phyloP scores from a whole-genome alignment of 2,329 filamentous ascomycete genomes.

The Cladosporium sp. region DNA sequence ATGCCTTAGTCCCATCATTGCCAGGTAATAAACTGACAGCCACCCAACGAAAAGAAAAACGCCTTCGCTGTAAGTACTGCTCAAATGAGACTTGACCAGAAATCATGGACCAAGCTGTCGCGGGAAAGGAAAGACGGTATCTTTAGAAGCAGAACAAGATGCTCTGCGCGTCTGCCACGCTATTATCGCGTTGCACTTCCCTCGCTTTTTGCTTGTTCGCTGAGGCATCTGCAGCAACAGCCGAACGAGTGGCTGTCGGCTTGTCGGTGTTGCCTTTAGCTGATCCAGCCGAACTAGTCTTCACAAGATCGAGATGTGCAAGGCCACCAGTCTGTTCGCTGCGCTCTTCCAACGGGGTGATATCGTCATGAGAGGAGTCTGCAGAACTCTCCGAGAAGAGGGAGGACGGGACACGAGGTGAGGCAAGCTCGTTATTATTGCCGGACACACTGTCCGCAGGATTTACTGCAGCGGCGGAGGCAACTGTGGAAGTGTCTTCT shows the following conservation, averaged over 20 bases:
- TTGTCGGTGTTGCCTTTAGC: background rate
- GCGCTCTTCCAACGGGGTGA: constrained; percentile 5
- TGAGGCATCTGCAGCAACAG: background rate
- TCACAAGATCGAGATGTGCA: constrained; percentile 1
- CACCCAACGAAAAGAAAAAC: background rate
- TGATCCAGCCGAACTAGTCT: background rate
- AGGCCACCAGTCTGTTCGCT: background rate
- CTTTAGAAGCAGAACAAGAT: constrained; percentile 9
- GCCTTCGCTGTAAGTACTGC: constrained; percentile 5
- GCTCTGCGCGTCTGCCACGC: background rate
- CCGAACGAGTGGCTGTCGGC: background rate
- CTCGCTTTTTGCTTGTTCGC: background rate
- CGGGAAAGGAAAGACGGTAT: background rate
- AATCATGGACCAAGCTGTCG: background rate
- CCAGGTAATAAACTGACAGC: no score
- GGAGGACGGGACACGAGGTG: background rate
- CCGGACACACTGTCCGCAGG: background rate
- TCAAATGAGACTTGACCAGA: background rate
- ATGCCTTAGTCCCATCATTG: background rate
- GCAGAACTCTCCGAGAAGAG: constrained; percentile 1
- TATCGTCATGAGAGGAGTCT: constrained; percentile 1
- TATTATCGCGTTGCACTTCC: constrained; percentile 5
- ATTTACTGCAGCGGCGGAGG: background rate
- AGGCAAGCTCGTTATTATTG: background rate
- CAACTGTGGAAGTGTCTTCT: background rate